Percentiles rank a stretch among this genome's conserved stretches.
Conservation (phyloP, 371 early-diverging fungal species). For the Mortierella sp. region DNA sequence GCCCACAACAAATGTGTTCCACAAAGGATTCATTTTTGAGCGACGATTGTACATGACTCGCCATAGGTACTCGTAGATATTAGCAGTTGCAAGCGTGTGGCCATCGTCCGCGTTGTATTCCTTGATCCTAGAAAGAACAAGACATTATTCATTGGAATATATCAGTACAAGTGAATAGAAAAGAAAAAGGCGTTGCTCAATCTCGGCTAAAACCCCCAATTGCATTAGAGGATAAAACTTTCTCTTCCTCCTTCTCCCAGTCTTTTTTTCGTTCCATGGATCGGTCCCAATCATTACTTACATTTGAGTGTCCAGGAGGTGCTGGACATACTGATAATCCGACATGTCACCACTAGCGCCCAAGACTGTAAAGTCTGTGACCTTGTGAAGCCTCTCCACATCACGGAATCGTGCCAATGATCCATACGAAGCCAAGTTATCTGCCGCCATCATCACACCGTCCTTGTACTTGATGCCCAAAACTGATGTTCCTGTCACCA, state of each 20-base stretch:
- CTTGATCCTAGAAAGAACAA: conserved; percentile 76
- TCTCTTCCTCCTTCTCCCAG: too few relatives aligned
- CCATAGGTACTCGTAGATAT: conserved; percentile 92
- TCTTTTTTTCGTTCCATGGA: too few relatives aligned
- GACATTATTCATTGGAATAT: too few relatives aligned
- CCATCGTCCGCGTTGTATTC: conserved; percentile 93
- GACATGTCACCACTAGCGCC: conserved; percentile 96
- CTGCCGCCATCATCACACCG: conserved; percentile 98
- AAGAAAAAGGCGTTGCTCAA: too few relatives aligned
- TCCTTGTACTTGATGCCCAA: conserved; percentile 96
- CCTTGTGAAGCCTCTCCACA: conserved; percentile 84
- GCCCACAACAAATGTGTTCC: conserved; percentile 95
- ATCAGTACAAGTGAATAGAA: not conserved
- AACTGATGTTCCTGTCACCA: conserved; percentile 97
- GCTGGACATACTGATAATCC: conserved; percentile 93
- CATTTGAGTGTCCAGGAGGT: conserved; percentile 86
- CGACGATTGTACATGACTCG: conserved; percentile 96
- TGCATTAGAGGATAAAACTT: too few relatives aligned
- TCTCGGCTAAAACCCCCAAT: too few relatives aligned
- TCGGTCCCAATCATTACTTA: too few relatives aligned
- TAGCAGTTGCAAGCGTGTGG: conserved; percentile 82
- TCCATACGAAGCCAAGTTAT: conserved; percentile 97
- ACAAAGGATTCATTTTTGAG: conserved; percentile 93
- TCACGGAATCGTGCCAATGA: conserved; percentile 95
- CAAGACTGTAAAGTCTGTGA: conserved; percentile 86